These are phyloP conservation scores for Colletotrichum spinosum DNA, from an alignment of 2,329 filamentous ascomycete species.

Conservation along the genomic window DNA sequence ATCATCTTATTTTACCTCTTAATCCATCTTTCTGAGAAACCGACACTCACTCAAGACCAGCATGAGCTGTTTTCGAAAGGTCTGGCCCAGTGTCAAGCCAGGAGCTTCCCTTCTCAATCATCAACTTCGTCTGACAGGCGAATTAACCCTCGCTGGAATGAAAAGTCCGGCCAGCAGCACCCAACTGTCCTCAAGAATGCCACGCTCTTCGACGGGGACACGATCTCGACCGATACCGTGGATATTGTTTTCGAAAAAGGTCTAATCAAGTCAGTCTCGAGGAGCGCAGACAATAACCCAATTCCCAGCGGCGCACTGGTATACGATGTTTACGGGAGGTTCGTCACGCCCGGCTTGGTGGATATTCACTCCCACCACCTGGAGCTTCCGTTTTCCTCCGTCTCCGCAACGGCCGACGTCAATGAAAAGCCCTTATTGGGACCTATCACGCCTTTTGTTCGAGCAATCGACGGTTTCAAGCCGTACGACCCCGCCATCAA, in stretches of 20 bases:
- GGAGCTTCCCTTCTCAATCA: neutral
- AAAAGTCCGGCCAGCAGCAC: neutral
- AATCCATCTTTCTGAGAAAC: neutral
- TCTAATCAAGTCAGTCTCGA: constrained; percentile 41
- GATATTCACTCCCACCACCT: constrained; percentile 59
- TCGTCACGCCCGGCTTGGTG: constrained; percentile 56
- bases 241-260: constrained; percentile 53
- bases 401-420: constrained; percentile 46
- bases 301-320: constrained; percentile 34
- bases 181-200: constrained; percentile 51
- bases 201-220: constrained; percentile 56
- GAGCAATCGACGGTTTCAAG: constrained; percentile 47
- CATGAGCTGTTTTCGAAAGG: neutral
- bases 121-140: neutral
- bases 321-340: constrained; percentile 49
- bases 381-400: constrained; percentile 46
- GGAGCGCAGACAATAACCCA: neutral
- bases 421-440: constrained; percentile 50
- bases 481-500: constrained; percentile 51
- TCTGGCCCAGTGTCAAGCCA: neutral
- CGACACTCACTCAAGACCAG: neutral
- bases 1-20: neutral
- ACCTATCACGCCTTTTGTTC: constrained; percentile 51
- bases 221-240: constrained; percentile 44
- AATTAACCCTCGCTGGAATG: constrained; percentile 18